Evolutionary conservation across 306 rosid genomes (phyloP), one percentile per base, ranked within the genome.

Genomic region (Ormosia semicastrata): DNA sequence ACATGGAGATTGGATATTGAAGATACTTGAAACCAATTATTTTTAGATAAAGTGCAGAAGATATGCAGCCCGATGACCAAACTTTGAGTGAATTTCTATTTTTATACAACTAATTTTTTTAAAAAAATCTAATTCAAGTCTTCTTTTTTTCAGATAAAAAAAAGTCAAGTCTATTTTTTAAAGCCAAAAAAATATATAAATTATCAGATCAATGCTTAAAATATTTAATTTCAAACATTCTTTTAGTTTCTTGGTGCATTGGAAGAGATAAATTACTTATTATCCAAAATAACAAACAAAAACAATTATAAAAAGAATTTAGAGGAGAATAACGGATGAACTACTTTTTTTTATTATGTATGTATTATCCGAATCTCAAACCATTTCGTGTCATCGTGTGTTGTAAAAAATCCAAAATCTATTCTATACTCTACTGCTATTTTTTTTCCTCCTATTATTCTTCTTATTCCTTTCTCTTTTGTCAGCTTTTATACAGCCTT

Each of bases 61-160:
- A 82, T 88, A 93, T 50, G 97, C 84, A 43, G 98, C 98, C 77
- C 86, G 86, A 59, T 89, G 87, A 17, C 98, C 24, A 24, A 24
- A 24, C 24, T 24, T 24, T 24, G 24, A 24, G 24, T 24, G 24
- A 24, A 24, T 24, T 24, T 24, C 24, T 24, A 24, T 24, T 24
- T 24, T 0, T 24, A 24, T 24, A 24, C 24, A 24, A 24, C 24
- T 24, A 24, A n/a, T n/a, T n/a, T 24, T 24, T 24, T 0, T 0
- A 24, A 24, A 24, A 24, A 24, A 24, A 24, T 0, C 24, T 24
- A 24, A 24, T 24, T 24, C 24, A 24, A 24, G 24, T 24, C 24
- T 24, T 0, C 1, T 24, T 24, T 24, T 24, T 24, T 24, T 24
- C 24, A 24, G 24, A 24, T 24, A 24, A 24, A 24, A 24, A 24